Evolutionary conservation across 495 filamentous ascomycete species (phyloP).

Genomic region (Recurvomyces mirabilis): DNA sequence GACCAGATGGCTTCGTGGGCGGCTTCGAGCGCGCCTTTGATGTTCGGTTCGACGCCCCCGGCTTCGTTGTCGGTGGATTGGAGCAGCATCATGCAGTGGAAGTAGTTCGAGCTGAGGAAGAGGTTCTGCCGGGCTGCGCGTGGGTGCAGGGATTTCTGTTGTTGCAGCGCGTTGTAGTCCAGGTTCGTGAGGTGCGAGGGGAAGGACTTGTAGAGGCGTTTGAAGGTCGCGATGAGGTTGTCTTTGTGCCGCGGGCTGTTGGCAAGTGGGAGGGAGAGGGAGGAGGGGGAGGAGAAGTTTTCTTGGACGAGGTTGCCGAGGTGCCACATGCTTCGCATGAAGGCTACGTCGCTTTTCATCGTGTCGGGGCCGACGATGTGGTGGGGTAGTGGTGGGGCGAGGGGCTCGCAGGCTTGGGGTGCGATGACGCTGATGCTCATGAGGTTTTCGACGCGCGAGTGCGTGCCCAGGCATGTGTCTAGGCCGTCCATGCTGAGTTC

Average conservation of each 20-base stretch:
- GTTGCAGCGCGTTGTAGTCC: conserved; percentile 41
- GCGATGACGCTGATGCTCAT: conserved; percentile 34
- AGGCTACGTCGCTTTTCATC: conserved; percentile 45
- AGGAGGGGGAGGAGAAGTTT: conserved; percentile 54
- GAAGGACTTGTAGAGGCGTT: conserved; percentile 50
- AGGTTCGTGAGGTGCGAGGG: conserved; percentile 51
- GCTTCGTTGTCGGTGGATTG: conserved; percentile 49
- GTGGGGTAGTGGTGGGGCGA: conserved; percentile 19
- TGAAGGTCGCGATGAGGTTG: conserved; percentile 50
- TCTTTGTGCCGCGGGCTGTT: conserved; percentile 46
- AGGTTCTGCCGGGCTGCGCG: conserved; percentile 55
- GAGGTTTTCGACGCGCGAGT: conserved; percentile 25
- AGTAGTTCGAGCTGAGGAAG: conserved; percentile 60
- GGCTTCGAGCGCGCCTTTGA: conserved; percentile 54
- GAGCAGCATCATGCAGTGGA: conserved; percentile 61
- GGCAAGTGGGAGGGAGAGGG: conserved; percentile 53
- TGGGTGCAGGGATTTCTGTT: conserved; percentile 41
- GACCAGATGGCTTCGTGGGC: conserved; percentile 50
- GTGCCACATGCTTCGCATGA: conserved; percentile 59
- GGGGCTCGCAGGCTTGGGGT: conserved; percentile 15
- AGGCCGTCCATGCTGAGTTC: conserved; percentile 18
- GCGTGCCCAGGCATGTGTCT: conserved; percentile 9
- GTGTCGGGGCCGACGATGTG: conserved; percentile 37
- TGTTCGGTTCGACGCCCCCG: conserved; percentile 43
- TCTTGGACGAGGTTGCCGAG: conserved; percentile 61